Evolutionary conservation across 2,329 filamentous ascomycete species (phyloP).

Genomic region (Neopestalotiopsis clavispora): DNA sequence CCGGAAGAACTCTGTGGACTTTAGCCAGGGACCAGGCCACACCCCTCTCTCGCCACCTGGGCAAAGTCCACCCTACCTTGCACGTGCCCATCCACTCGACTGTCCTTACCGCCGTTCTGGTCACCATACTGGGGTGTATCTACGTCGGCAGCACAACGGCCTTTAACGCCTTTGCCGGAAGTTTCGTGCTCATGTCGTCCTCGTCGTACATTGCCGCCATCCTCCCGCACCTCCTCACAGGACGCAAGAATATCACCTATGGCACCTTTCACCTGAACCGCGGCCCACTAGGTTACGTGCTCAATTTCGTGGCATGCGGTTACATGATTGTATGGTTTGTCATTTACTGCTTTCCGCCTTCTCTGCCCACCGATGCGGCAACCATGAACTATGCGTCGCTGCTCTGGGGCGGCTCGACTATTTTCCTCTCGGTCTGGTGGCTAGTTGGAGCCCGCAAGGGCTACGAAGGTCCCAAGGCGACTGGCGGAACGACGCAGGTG

Average conservation of each 20-base stretch:
- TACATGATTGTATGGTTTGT: conserved; percentile 68
- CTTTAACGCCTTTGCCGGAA: conserved; percentile 69
- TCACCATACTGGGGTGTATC: conserved; percentile 64
- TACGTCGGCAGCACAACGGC: conserved; percentile 71
- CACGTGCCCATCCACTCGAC: conserved; percentile 52
- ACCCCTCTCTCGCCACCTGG: conserved; percentile 32
- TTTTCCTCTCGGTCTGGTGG: conserved; percentile 48
- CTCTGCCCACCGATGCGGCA: conserved; percentile 46
- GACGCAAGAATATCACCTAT: conserved; percentile 49
- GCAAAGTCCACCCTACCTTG: conserved; percentile 32
- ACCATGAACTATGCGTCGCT: conserved; percentile 60
- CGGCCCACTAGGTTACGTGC: conserved; percentile 48
- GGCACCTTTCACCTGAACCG: conserved; percentile 63
- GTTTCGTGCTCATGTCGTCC: conserved; percentile 31
- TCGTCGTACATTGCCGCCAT: conserved; percentile 69
- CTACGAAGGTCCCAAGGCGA: conserved; percentile 13
- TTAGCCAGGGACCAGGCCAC: conserved; percentile 45
- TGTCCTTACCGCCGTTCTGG: conserved; percentile 45
- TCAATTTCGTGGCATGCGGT: conserved; percentile 56
- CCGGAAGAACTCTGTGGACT: conserved; percentile 45
- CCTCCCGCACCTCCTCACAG: conserved; percentile 57
- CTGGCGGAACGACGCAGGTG: conserved; percentile 5
- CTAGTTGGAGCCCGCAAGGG: conserved; percentile 24
- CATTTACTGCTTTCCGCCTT: conserved; percentile 65
- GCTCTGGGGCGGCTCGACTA: conserved; percentile 48